Conservation (phyloP, 2,329 filamentous ascomycete genomes). For the Myrmaecium sp. region DNA sequence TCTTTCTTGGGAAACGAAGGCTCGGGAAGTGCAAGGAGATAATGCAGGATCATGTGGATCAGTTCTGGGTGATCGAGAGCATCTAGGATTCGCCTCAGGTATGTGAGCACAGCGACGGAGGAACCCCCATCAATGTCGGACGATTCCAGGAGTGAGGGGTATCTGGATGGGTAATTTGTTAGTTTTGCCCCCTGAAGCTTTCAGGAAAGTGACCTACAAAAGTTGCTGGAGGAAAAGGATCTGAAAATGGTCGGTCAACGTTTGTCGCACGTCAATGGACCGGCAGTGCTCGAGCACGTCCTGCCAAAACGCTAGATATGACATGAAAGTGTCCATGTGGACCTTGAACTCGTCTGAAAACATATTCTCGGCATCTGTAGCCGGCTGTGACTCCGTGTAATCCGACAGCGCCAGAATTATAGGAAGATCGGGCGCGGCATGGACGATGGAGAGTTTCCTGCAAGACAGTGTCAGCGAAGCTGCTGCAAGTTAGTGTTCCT, state of each 20-base stretch:
- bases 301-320: conserved; percentile 94
- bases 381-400: conserved; percentile 56
- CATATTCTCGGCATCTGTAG: conserved; percentile 52
- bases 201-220: conserved; percentile 39
- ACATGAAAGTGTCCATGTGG: conserved; percentile 87
- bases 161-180: conserved; percentile 39
- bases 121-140: conserved; percentile 95
- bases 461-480: conserved; percentile 5
- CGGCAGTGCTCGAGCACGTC: conserved; percentile 92
- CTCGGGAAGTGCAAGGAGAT: conserved; percentile 69
- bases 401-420: conserved; percentile 80
- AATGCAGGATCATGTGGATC: conserved; percentile 84
- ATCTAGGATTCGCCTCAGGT: conserved; percentile 78
- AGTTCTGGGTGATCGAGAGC: conserved; percentile 85
- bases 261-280: conserved; percentile 81
- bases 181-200: conserved; percentile 5
- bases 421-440: conserved; percentile 58
- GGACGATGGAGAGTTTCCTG: conserved; percentile 66
- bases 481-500: background rate
- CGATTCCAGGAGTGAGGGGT: conserved; percentile 88
- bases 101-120: conserved; percentile 87
- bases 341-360: conserved; percentile 60
- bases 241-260: conserved; percentile 89
- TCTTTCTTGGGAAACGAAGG: conserved; percentile 19
- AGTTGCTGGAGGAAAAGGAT: conserved; percentile 91